These are phyloP conservation scores for Heterobasidion occidentale DNA, from an alignment of 1,284 basidiomycete species.

Conservation along the genomic window DNA sequence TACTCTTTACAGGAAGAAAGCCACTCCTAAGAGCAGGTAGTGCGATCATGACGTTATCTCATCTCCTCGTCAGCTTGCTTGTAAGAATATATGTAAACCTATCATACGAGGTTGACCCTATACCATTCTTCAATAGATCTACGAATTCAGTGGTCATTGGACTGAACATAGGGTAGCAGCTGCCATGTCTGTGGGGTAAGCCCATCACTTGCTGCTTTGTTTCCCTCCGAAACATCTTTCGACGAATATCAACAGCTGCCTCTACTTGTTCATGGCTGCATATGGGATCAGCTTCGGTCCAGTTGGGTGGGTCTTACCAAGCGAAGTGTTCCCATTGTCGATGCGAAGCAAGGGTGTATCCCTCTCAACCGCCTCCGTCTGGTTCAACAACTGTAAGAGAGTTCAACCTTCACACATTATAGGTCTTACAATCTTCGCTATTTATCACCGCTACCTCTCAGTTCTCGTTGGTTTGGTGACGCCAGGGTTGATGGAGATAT, in stretches of 20 bases:
- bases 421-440: neutral
- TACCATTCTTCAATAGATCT: constrained; percentile 28
- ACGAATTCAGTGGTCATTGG: constrained; percentile 47
- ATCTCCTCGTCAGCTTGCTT: constrained; percentile 63
- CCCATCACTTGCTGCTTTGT: constrained; percentile 8
- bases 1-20: constrained; percentile 41
- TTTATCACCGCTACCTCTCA: constrained; percentile 17
- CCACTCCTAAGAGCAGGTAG: constrained; percentile 64
- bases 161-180: constrained; percentile 44
- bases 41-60: constrained; percentile 62
- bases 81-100: constrained; percentile 25
- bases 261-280: constrained; percentile 74
- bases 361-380: constrained; percentile 79
- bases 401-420: neutral
- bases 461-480: constrained; percentile 78
- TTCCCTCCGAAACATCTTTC: constrained; percentile 4
- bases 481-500: constrained; percentile 59
- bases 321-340: constrained; percentile 82
- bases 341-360: constrained; percentile 81
- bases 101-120: neutral
- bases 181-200: constrained; percentile 60
- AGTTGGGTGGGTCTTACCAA: constrained; percentile 77
- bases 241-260: constrained; percentile 36
- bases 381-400: constrained; percentile 69
- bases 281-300: constrained; percentile 84